A percentile compares a stretch with the other conserved stretches of the same genome.
Evolutionary conservation across 257 asterid species (phyloP).

Genomic region (Penstemon barbatus): DNA sequence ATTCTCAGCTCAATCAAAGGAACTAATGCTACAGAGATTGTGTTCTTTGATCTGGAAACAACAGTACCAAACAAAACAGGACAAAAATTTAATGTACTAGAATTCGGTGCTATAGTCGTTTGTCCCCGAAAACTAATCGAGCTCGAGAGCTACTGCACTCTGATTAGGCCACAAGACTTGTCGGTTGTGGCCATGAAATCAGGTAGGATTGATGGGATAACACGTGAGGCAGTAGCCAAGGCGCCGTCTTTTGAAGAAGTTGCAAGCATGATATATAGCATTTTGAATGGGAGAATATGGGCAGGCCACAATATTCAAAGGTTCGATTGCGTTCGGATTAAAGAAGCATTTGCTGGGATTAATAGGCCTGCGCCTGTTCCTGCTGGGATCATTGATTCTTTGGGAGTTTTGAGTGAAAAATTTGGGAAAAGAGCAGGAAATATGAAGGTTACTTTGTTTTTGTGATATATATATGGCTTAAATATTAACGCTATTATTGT

Average conservation of each 20-base stretch:
- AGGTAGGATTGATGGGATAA: conserved; percentile 64
- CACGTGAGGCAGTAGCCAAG: conserved; percentile 54
- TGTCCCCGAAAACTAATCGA: conserved; percentile 74
- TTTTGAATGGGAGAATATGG: conserved; percentile 89
- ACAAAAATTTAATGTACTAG: conserved; percentile 64
- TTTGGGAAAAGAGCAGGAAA: conserved; percentile 95
- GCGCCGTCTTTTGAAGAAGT: conserved; percentile 82
- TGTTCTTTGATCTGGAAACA: conserved; percentile 87
- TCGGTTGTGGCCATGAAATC: conserved; percentile 54
- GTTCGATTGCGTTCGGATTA: conserved; percentile 81
- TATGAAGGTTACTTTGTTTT: conserved; percentile 66
- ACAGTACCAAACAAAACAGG: conserved; percentile 68
- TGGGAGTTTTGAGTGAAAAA: conserved; percentile 59
- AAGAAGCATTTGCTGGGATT: conserved; percentile 64
- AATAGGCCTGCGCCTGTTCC: conserved; percentile 65
- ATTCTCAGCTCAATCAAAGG: conserved; percentile 22
- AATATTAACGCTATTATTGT: not conserved
- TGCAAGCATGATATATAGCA: conserved; percentile 62
- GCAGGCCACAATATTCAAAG: conserved; percentile 92
- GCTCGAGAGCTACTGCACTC: conserved; percentile 78
- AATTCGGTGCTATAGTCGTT: conserved; percentile 82
- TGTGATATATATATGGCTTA: not conserved
- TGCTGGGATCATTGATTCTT: conserved; percentile 73
- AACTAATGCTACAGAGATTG: conserved; percentile 54
- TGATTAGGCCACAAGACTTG: conserved; percentile 72